Evolutionary conservation across 208 protist genomes (phyloP), one percentile per base, ranked within the genome.

Genomic region (Novymonas esmeraldas): DNA sequence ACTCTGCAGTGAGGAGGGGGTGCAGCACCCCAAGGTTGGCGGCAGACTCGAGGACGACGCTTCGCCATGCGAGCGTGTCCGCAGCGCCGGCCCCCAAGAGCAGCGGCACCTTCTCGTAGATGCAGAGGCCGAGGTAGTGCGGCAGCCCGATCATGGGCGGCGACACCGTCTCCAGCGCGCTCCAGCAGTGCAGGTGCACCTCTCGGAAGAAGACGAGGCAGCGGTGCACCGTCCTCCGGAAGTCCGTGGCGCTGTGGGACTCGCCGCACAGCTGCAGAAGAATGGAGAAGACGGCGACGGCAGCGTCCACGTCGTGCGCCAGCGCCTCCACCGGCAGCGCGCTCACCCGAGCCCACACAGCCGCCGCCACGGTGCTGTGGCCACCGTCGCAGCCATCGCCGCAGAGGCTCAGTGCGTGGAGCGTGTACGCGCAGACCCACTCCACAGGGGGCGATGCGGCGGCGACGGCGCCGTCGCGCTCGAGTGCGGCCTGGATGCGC

Each of bases 1-100:
- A 55, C 28, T 68, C 44, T 11, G 1, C 6, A 14, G 22, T 26
- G 20, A 94, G 59, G 29, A 85, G 66, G 0, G 89, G 89, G 42
- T 92, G 89, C 33, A 92, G 65, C 41, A 94, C 89, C 18, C 70
- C 78, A 5, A 94, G 72, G 38, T 69, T 51, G 5, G 39, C 48
- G 18, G 71, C 71, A 4, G 82, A 75, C 5, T 85, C 72, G 45
- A 94, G 63, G n/a, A 92, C 78, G 42, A 79, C 64, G 31, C 67
- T 49, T 28, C 89, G 85, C 70, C 85, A 92, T 33, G 60, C 57
- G 16, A 48, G 20, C 6, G 82, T 85, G 10, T 61, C 45, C 10
- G 73, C 64, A 3, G 62, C 52, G 5, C 28, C 26, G 0, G 70
- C 16, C 0, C 81, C 81, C 28, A 95, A 55, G 20, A 92, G 36